These are phyloP conservation scores for Fusarium palustre DNA, from an alignment of 2,329 filamentous ascomycete species.

Conservation along the genomic window DNA sequence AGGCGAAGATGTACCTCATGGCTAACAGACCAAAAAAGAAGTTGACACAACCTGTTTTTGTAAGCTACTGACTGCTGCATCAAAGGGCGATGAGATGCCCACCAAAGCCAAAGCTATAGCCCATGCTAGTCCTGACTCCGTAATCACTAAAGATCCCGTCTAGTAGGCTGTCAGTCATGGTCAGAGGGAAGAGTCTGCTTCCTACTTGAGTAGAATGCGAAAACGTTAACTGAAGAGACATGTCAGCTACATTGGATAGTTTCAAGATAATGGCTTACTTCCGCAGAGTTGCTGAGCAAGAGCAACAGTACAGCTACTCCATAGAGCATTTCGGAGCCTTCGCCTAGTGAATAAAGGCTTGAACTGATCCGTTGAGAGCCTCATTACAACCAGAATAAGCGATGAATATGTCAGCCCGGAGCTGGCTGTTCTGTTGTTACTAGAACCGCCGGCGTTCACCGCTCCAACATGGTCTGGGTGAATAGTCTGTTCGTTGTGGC, in stretches of 20 bases:
- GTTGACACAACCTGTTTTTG: conserved; percentile 49
- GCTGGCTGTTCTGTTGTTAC: neutral
- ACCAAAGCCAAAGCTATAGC: conserved; percentile 49
- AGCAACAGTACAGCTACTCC: conserved; percentile 45
- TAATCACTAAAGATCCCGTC: conserved; percentile 34
- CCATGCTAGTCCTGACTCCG: conserved; percentile 36
- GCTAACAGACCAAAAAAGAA: conserved; percentile 55
- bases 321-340: conserved; percentile 37
- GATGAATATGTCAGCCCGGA: conserved; percentile 32
- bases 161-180: conserved; percentile 3
- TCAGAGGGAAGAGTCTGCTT: rapidly evolving
- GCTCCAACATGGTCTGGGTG: neutral
- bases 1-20: conserved; percentile 42
- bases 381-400: conserved; percentile 11
- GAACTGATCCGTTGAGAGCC: conserved; percentile 36
- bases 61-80: neutral
- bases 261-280: neutral
- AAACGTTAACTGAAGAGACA: conserved; percentile 42
- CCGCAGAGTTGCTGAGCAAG: conserved; percentile 49
- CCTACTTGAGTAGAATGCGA: conserved; percentile 60
- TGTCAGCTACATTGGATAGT: neutral
- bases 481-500: neutral
- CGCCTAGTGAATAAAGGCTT: conserved; percentile 23
- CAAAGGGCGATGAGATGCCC: neutral
- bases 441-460: no score